These are phyloP conservation scores for Pythium sukuiense DNA, from an alignment of 352 stramenopile genomes.

Conservation along the genomic window DNA sequence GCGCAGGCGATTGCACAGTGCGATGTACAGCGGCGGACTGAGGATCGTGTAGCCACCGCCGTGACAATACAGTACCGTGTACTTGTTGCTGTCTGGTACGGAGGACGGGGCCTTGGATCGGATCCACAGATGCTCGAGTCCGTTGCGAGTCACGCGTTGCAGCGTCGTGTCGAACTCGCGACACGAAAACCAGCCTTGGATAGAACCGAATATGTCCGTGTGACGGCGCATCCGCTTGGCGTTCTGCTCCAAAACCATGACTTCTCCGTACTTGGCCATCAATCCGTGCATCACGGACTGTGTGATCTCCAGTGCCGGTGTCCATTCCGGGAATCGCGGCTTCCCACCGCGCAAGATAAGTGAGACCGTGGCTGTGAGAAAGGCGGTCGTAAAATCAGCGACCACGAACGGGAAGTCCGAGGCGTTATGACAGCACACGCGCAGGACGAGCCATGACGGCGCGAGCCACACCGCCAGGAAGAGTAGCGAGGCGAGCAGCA, in stretches of 20 bases:
- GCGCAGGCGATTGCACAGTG: conserved; percentile 36
- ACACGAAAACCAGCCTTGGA: conserved; percentile 34
- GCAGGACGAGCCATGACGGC: background rate
- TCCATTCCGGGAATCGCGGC: conserved; percentile 10
- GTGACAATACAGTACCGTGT: conserved; percentile 40
- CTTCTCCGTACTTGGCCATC: background rate
- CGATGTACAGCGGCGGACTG: conserved; percentile 43
- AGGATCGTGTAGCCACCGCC: conserved; percentile 47
- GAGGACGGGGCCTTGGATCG: conserved; percentile 4
- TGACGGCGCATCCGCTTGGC: conserved; percentile 36
- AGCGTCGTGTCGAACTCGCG: conserved; percentile 29
- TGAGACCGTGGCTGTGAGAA: background rate
- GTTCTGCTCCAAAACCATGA: conserved; percentile 16
- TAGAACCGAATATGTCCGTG: no score
- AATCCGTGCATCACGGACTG: no score
- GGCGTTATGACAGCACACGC: background rate
- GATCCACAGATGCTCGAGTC: conserved; percentile 46
- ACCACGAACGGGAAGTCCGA: background rate
- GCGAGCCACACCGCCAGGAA: no score
- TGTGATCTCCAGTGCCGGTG: background rate
- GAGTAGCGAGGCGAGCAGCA: no score
- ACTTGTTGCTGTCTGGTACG: background rate
- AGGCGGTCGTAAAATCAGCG: background rate
- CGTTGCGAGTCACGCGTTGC: conserved; percentile 32
- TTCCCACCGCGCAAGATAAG: background rate